Conservation (phyloP, 257 asterid species). For the Anisodus tanguticus region DNA sequence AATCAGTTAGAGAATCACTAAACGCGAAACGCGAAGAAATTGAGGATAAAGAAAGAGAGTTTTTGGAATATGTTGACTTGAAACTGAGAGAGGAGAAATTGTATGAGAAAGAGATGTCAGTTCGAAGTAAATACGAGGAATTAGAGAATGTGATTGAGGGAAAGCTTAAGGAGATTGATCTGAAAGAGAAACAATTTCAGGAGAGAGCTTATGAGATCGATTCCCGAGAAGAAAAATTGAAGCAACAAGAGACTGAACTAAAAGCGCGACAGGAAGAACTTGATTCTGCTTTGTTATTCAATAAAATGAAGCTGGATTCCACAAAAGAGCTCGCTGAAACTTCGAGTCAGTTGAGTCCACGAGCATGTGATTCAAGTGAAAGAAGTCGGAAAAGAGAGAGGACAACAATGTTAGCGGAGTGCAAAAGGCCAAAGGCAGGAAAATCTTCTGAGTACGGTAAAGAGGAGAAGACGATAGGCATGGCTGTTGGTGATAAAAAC, state of each 20-base stretch:
- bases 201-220: background rate
- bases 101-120: background rate
- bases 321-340: background rate
- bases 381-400: conserved; percentile 17
- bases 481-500: conserved; percentile 22
- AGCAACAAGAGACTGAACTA: background rate
- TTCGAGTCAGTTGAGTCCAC: background rate
- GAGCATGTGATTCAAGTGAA: background rate
- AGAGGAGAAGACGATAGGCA: conserved; percentile 31
- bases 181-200: background rate
- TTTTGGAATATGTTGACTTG: background rate
- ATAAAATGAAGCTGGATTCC: background rate
- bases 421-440: conserved; percentile 41
- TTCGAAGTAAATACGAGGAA: background rate
- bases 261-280: background rate
- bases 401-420: background rate
- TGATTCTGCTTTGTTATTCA: background rate
- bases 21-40: background rate
- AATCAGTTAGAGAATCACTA: conserved; percentile 10
- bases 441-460: conserved; percentile 36
- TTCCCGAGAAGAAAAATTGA: background rate
- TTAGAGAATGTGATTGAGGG: background rate
- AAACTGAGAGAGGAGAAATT: background rate
- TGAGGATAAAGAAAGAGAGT: conserved; percentile 3
- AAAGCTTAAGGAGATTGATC: background rate